Percentiles rank a stretch among this genome's conserved stretches.
Evolutionary conservation across 768 basidiomycete genomes (phyloP).

Genomic region (Mycena pura): DNA sequence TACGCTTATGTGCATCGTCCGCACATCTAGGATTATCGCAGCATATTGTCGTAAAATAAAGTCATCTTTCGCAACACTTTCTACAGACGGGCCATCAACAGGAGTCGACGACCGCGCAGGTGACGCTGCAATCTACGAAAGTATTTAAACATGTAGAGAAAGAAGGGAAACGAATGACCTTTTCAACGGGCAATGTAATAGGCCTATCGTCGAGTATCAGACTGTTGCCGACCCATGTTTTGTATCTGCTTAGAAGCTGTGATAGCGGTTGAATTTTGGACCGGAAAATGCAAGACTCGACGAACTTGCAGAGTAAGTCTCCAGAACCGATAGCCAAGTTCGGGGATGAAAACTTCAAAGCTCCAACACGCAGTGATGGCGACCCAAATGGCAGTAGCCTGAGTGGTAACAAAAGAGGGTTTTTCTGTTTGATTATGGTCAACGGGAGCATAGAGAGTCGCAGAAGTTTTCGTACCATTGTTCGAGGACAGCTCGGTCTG

Average conservation of each 20-base stretch:
- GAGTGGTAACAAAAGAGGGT: conserved; percentile 59
- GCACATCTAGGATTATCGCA: conserved; percentile 73
- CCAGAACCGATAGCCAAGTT: conserved; percentile 89
- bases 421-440: conserved; percentile 28
- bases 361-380: conserved; percentile 88
- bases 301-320: conserved; percentile 85
- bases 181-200: conserved; percentile 41
- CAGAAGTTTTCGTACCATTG: conserved; percentile 44
- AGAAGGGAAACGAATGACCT: conserved; percentile 22
- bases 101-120: conserved; percentile 62
- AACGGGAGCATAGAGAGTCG: conserved; percentile 8
- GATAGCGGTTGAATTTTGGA: conserved; percentile 1
- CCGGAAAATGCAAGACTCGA: not conserved
- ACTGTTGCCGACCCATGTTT: conserved; percentile 72
- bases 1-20: conserved; percentile 57
- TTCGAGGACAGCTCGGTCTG: conserved; percentile 47
- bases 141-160: not conserved
- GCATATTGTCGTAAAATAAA: conserved; percentile 68
- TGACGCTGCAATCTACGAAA: conserved; percentile 28
- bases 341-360: conserved; percentile 82
- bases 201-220: conserved; percentile 54
- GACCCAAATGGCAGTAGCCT: conserved; percentile 72
- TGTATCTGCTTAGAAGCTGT: conserved; percentile 83
- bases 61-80: conserved; percentile 69
- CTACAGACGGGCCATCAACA: conserved; percentile 57